Conservation (phyloP, 257 asterid genomes). For the Euphrasia confusa region DNA sequence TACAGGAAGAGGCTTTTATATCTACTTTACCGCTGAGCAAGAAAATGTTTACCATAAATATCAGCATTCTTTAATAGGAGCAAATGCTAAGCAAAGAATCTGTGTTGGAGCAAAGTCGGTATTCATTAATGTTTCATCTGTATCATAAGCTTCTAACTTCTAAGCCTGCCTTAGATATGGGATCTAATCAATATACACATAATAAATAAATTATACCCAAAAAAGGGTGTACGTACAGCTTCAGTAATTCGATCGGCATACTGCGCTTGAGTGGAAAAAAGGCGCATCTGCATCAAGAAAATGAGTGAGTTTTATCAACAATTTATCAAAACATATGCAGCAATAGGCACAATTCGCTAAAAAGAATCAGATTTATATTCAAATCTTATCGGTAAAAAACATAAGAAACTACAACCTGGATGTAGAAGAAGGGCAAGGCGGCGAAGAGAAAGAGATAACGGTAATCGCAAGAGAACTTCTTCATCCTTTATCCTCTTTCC, state of each 20-base stretch:
- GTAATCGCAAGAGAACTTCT: constrained; percentile 55
- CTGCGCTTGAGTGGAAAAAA: constrained; percentile 72
- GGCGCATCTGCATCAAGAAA: constrained; percentile 62
- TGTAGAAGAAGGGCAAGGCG: constrained; percentile 72
- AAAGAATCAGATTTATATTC: not conserved
- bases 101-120: not conserved
- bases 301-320: constrained; percentile 24
- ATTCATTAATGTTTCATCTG: constrained; percentile 5
- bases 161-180: constrained; percentile 7
- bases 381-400: not conserved
- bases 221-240: constrained; percentile 55
- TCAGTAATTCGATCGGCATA: constrained; percentile 89
- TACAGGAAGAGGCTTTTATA: constrained; percentile 16
- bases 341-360: too few species aligned
- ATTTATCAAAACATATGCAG: not conserved
- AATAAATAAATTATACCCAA: constrained; percentile 1
- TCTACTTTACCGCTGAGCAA: not conserved
- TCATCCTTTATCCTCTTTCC: constrained; percentile 28
- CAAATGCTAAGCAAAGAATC: too few species aligned
- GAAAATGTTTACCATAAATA: not conserved
- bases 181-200: constrained; percentile 10
- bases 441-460: constrained; percentile 69
- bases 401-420: constrained; percentile 45
- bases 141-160: constrained; percentile 15
- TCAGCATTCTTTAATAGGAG: not conserved